Conservation (phyloP, 495 filamentous ascomycete genomes). For the Xylaria longipes region DNA sequence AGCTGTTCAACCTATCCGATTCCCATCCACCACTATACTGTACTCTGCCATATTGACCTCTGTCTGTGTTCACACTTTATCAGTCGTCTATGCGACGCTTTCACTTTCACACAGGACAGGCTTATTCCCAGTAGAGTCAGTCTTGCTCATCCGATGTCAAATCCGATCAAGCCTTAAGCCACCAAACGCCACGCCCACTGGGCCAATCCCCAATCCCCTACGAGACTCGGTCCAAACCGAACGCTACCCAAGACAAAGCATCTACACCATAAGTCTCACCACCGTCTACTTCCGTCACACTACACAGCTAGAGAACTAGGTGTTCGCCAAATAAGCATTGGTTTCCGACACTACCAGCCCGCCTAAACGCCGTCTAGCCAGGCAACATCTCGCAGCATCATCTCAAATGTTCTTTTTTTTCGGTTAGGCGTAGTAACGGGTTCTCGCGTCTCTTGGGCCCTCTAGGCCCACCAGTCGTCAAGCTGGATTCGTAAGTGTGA, state of each 20-base stretch:
- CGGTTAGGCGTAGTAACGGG: slow-evolving; percentile 31
- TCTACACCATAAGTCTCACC: slow-evolving; percentile 9
- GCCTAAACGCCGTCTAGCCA: slow-evolving; percentile 18
- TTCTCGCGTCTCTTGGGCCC: slow-evolving; percentile 36
- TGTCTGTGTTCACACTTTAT: slow-evolving; percentile 9
- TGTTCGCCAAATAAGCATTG: slow-evolving; percentile 10
- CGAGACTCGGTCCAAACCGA: slow-evolving; percentile 6
- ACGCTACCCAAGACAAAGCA: slow-evolving; percentile 7
- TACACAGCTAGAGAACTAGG: not conserved
- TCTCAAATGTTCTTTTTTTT: slow-evolving; percentile 34
- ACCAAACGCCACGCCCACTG: slow-evolving; percentile 12
- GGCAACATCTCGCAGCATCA: slow-evolving; percentile 25
- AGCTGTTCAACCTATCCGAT: not conserved
- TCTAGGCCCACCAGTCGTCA: slow-evolving; percentile 42
- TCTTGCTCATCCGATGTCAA: not conserved
- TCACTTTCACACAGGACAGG: not conserved
- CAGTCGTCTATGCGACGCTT: not conserved
- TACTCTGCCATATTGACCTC: not conserved
- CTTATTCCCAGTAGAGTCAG: not conserved
- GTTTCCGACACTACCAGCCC: slow-evolving; percentile 23
- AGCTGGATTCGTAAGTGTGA: slow-evolving; percentile 44
- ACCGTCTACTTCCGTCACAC: not conserved
- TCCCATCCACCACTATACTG: slow-evolving; percentile 1
- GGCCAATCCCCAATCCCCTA: slow-evolving; percentile 3
- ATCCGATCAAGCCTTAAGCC: slow-evolving; percentile 9